Evolutionary conservation across 1,284 basidiomycete species (phyloP), one percentile per base, ranked within the genome.

Genomic region (Tetrapyrgos nigripes): DNA sequence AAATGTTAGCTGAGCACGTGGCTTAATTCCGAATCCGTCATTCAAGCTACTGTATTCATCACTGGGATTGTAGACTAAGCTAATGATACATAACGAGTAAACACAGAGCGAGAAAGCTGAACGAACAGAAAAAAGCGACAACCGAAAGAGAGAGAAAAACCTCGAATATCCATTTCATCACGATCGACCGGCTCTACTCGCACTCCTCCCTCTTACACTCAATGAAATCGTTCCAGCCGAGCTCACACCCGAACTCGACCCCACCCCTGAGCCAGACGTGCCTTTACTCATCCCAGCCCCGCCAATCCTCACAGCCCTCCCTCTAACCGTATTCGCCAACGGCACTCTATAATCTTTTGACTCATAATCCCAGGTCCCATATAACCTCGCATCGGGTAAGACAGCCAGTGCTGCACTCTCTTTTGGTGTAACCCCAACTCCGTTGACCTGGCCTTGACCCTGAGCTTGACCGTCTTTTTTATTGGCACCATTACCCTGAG

Each of bases 311-410:
- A 56, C 50, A 17, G 37, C 37, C 28, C 69, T 60, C 31, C 47
- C 52, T 24, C 66, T 58, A 9, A 58, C 27, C 10, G 45, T 40
- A 21, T 49, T 14, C 23, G 43, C 58, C 45, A 86, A 66, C n/a
- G 83, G 77, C n/a, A 83, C 78, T 57, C 77, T 78, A 68, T 78
- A 87, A 61, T 83, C 83, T 73, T 90, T 91, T 46, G 73, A 68
- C 65, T 92, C 89, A 62, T 83, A 88, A 55, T 89, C 87, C 90
- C 90, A 92, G 21, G 90, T 92, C 48, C 88, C 86, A 66, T 79
- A 90, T 59, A 91, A 69, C 50, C 83, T 76, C 13, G 91, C 91
- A 62, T 92, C 89, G 0, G 87, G 85, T 26, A 91, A 74, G 48
- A 71, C 66, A 10, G 79, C 64, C 58, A 50, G 19, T 68, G 44